A percentile compares a stretch with the other conserved stretches of the same genome.
phyloP scores from a whole-genome alignment of 1,284 basidiomycete species.

The Cryptococcus floricola region DNA sequence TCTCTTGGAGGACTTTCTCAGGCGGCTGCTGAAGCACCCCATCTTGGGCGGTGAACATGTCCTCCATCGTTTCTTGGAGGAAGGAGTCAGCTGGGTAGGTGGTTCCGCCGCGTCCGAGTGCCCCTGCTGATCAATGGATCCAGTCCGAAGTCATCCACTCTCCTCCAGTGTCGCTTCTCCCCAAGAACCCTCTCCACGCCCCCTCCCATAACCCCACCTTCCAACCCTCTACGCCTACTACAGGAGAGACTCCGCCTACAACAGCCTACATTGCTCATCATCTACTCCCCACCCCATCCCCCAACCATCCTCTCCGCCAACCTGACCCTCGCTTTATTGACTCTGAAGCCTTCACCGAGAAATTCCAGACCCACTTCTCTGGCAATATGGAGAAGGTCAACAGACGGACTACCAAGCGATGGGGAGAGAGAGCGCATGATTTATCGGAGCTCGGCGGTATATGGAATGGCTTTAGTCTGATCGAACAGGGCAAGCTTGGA shows the following conservation, averaged over 20 bases:
- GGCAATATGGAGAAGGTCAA: slow-evolving; percentile 96
- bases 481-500: slow-evolving; percentile 48
- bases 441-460: slow-evolving; percentile 92
- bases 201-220: slow-evolving; percentile 87
- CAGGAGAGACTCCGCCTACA: slow-evolving; percentile 53
- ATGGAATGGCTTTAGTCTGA: slow-evolving; percentile 91
- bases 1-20: slow-evolving; percentile 92
- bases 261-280: slow-evolving; percentile 50
- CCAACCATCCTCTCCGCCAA: slow-evolving; percentile 74
- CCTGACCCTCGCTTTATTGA: slow-evolving; percentile 94
- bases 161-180: slow-evolving; percentile 80
- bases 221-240: slow-evolving; percentile 33
- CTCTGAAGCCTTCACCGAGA: slow-evolving; percentile 92
- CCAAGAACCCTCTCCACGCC: slow-evolving; percentile 93
- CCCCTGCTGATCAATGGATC: slow-evolving; percentile 7
- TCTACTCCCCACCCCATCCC: slow-evolving; percentile 76
- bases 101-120: not conserved
- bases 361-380: slow-evolving; percentile 86
- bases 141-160: slow-evolving; percentile 87
- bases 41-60: slow-evolving; percentile 91
- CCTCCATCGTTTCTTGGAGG: slow-evolving; percentile 91
- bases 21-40: slow-evolving; percentile 81
- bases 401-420: slow-evolving; percentile 82
- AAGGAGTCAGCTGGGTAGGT: slow-evolving; percentile 89
- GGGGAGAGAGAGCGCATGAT: slow-evolving; percentile 88